Evolutionary conservation across 2,329 filamentous ascomycete species (phyloP).

Genomic region (Cucurbitaria berberidis): DNA sequence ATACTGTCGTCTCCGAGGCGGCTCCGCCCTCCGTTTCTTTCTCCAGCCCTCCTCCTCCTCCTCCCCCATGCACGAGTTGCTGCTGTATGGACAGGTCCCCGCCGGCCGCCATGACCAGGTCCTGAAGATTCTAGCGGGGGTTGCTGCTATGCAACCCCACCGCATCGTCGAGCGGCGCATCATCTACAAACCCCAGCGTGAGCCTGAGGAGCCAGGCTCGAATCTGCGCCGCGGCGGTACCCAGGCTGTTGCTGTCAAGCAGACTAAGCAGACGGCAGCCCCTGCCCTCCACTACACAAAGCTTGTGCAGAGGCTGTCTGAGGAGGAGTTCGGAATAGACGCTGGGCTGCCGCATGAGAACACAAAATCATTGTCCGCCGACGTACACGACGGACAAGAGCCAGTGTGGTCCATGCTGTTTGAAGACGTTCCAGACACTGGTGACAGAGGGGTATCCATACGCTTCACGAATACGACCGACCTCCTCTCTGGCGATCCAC

Average conservation of each 20-base stretch:
- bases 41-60: constrained; percentile 10
- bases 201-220: constrained; percentile 50
- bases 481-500: constrained; percentile 57
- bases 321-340: constrained; percentile 44
- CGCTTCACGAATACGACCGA: constrained; percentile 58
- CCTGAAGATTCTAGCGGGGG: constrained; percentile 65
- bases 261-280: constrained; percentile 42
- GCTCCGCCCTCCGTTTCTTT: constrained; percentile 11
- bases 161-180: constrained; percentile 61
- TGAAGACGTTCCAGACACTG: constrained; percentile 55
- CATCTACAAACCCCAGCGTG: constrained; percentile 63
- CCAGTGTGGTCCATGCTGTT: constrained; percentile 49
- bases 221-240: constrained; percentile 46
- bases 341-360: constrained; percentile 12
- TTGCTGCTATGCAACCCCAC: constrained; percentile 66
- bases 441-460: constrained; percentile 60
- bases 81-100: constrained; percentile 66
- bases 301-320: constrained; percentile 52
- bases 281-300: constrained; percentile 62
- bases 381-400: constrained; percentile 31
- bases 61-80: constrained; percentile 64
- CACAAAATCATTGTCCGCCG: constrained; percentile 25
- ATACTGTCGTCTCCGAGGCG: constrained; percentile 21
- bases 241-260: constrained; percentile 41
- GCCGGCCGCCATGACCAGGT: constrained; percentile 64